phyloP scores from a whole-genome alignment of 805 yeast genomes.

The Danielozyma ontarioensis region DNA sequence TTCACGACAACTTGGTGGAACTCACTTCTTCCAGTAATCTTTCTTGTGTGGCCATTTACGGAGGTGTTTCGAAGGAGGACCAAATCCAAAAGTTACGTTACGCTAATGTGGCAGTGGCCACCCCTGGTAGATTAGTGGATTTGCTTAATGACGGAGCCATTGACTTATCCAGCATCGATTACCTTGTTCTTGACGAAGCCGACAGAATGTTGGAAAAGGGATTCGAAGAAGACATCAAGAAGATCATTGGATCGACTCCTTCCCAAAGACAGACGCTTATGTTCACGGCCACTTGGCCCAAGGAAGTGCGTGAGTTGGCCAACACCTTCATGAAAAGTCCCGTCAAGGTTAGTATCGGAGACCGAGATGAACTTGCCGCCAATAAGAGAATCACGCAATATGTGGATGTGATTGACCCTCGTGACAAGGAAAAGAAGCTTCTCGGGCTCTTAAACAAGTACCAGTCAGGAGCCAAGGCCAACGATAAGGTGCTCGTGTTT shows the following conservation, averaged over 20 bases:
- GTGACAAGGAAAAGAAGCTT: conserved; percentile 72
- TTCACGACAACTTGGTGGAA: conserved; percentile 70
- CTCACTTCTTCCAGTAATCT: conserved; percentile 59
- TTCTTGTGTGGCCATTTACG: conserved; percentile 81
- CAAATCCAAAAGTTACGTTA: conserved; percentile 67
- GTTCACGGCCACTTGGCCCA: conserved; percentile 99
- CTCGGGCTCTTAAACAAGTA: conserved; percentile 69
- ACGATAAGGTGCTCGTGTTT: conserved; percentile 85
- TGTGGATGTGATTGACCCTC: conserved; percentile 82
- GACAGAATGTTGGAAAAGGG: conserved; percentile 99
- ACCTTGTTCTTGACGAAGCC: conserved; percentile 92
- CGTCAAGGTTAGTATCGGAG: conserved; percentile 89
- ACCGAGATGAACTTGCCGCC: conserved; percentile 90
- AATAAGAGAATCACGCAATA: conserved; percentile 90
- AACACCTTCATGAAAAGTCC: conserved; percentile 75
- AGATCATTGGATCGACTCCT: conserved; percentile 62
- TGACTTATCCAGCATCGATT: conserved; percentile 60
- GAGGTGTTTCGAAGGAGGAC: conserved; percentile 95
- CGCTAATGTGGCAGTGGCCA: conserved; percentile 84
- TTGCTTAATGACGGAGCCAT: conserved; percentile 84
- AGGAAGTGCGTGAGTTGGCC: conserved; percentile 92
- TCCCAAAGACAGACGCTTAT: conserved; percentile 79
- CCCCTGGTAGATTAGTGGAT: conserved; percentile 97
- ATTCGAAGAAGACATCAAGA: conserved; percentile 91
- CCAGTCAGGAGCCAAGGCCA: conserved; percentile 55